Evolutionary conservation across 2,329 filamentous ascomycete species (phyloP).

Genomic region (Penicillium glabrum): DNA sequence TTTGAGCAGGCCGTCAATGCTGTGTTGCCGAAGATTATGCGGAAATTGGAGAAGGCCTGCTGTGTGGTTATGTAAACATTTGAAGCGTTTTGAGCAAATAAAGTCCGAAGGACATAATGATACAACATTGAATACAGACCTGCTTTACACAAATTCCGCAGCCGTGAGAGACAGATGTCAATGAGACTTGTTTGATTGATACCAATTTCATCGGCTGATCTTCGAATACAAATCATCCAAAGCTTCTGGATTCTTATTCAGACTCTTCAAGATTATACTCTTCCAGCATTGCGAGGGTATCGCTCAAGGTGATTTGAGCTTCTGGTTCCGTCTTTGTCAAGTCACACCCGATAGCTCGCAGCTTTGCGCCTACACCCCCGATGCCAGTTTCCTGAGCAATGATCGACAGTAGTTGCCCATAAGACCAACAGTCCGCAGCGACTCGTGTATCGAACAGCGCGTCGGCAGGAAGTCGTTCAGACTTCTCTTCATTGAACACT

Average conservation of each 20-base stretch:
- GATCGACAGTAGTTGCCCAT: not conserved
- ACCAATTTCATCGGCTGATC: too few species aligned
- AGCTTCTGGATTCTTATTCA: not conserved
- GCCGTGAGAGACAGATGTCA: too few species aligned
- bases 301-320: not conserved
- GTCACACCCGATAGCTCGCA: not conserved
- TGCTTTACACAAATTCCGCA: too few species aligned
- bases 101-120: not conserved
- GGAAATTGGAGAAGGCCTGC: slow-evolving; percentile 67
- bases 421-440: not conserved
- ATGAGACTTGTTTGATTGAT: too few species aligned
- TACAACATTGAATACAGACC: not conserved
- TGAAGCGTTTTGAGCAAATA: not conserved
- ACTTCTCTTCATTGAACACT: not conserved
- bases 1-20: slow-evolving; percentile 62
- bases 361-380: not conserved
- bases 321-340: not conserved
- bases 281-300: not conserved
- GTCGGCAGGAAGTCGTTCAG: not conserved
- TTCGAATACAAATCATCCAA: not conserved
- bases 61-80: slow-evolving; percentile 70
- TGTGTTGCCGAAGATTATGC: slow-evolving; percentile 60
- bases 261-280: not conserved
- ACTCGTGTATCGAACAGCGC: not conserved
- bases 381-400: not conserved